Percentiles rank a stretch among this genome's conserved stretches.
Conservation (phyloP, 441 rosid species). For the Gossypium schwendimanii region DNA sequence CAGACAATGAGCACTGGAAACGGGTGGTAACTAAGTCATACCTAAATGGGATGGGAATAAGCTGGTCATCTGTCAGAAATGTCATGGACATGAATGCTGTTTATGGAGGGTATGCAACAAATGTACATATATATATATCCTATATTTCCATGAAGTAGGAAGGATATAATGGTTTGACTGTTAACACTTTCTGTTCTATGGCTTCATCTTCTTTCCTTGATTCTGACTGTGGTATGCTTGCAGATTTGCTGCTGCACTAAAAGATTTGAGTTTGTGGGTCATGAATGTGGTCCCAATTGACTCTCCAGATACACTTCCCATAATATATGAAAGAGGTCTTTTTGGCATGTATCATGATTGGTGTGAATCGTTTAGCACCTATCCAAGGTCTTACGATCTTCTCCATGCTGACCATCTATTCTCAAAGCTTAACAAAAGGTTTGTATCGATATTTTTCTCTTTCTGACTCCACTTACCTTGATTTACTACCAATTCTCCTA, state of each 20-base stretch:
- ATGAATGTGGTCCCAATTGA: constrained; percentile 84
- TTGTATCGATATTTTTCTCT: background rate
- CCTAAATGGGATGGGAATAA: constrained; percentile 68
- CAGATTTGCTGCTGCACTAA: constrained; percentile 90
- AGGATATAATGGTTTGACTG: background rate
- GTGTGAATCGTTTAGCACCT: constrained; percentile 92
- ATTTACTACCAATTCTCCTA: background rate
- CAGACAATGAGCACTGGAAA: constrained; percentile 4
- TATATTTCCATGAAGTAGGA: background rate
- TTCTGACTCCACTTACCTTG: background rate
- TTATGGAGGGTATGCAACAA: constrained; percentile 76
- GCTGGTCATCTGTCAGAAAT: constrained; percentile 75
- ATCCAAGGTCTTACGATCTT: constrained; percentile 90
- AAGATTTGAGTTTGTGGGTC: constrained; percentile 75
- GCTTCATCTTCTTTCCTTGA: background rate
- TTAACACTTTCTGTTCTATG: background rate
- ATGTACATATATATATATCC: background rate
- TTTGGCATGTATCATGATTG: constrained; percentile 93
- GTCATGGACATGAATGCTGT: constrained; percentile 94
- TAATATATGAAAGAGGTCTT: constrained; percentile 86
- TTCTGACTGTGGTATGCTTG: constrained; percentile 21
- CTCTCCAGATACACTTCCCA: constrained; percentile 81
- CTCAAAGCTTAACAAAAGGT: constrained; percentile 75
- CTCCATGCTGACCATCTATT: constrained; percentile 92
- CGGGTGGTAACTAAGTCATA: constrained; percentile 75